A percentile compares a stretch with the other conserved stretches of the same genome.
phyloP scores from a whole-genome alignment of 2,329 filamentous ascomycete genomes.

The Paramyrothecium sp. region DNA sequence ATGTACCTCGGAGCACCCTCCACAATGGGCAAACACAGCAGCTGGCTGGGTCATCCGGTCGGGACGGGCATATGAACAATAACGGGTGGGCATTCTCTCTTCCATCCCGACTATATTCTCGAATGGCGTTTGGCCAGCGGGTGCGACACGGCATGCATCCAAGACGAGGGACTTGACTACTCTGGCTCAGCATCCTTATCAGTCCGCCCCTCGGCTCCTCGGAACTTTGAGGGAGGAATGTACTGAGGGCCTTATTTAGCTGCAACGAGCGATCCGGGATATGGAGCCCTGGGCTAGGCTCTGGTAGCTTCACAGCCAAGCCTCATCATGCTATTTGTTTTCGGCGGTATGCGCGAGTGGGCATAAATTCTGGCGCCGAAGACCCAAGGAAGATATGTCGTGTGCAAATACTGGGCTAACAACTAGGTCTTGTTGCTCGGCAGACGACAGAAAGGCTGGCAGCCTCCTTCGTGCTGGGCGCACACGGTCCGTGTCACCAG shows the following conservation, averaged over 20 bases:
- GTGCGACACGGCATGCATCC: background rate
- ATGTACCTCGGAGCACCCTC: background rate
- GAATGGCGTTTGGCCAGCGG: background rate
- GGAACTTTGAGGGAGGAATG: too few species aligned
- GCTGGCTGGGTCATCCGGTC: background rate
- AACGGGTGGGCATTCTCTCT: too few species aligned
- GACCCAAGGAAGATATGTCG: too few species aligned
- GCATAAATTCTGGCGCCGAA: background rate
- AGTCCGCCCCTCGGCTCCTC: background rate
- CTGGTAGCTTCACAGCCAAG: background rate
- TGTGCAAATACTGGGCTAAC: background rate
- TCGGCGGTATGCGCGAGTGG: background rate
- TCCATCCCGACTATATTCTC: too few species aligned
- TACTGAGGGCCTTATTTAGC: too few species aligned
- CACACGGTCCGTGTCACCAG: background rate
- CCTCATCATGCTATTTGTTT: background rate
- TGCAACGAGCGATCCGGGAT: too few species aligned
- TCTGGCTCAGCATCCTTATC: background rate
- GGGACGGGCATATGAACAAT: background rate
- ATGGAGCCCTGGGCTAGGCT: background rate
- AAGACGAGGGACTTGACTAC: background rate
- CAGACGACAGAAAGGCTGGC: too few species aligned
- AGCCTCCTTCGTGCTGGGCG: background rate
- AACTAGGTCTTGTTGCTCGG: too few species aligned
- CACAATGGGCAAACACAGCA: background rate